Base-by-base conservation (phyloP, 495 filamentous ascomycete species). In the Neurospora cerealis region DNA sequence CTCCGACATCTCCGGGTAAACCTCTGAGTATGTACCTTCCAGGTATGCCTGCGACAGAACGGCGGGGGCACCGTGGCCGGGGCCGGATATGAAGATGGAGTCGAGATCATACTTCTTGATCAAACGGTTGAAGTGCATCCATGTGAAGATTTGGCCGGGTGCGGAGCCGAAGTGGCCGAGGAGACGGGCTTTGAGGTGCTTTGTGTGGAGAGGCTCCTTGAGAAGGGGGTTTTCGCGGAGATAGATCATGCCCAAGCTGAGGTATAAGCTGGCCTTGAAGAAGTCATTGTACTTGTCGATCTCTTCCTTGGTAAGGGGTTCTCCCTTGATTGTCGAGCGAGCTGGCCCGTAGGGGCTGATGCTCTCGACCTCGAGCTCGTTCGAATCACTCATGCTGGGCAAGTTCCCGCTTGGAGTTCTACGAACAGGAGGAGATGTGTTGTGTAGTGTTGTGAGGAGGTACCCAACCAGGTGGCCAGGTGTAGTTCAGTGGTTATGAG, bases 91-190 rank as follows among this genome's bases (percentile, higher is more conserved):
- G 79, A 91, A 92, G 74, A 93, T 85, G 24, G 87, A 84, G 77
- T 93, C 87, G 71, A 93, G 82, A 73, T 91, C 86, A 77, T 92
- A 92, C 80, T 92, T 93, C 79, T 89, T 92, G 84, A 92, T 91
- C 37, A 93, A 85, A 69, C 90, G 87, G 82, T 92, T 93, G 87
- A 92, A 90, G 81, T 93, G 91, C 81, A 92, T 90, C 83, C 89
- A 92, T 37, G 91, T 91, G 81, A 93, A 92, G 38, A 88, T 88
- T 79, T 92, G 91, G 38, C 91, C 91, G 19, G 91, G 89, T 70
- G 91, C 90, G 8, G 89, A 91, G 71, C 91, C 91, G 85, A 91
- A 93, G 78, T 93, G 91, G 36, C 91, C 91, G 8, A 93, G 84
- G 3, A 92, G 84, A 34, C 91, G 89, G 44, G 85, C 85, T 77